These are phyloP conservation scores for Zea mays DNA, from an alignment of 176 grass and related monocot genomes.

Conservation along the genomic window Zm-B73-REFERENCE-NAM-5.0 NC_050104.1:106788001-106788500, in stretches of 20 bases:
- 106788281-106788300: slow-evolving; percentile 80
- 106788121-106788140: slow-evolving; percentile 87
- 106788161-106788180: slow-evolving; percentile 84
- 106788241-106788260: slow-evolving; percentile 85
- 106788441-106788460: slow-evolving; percentile 93
- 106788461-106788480: slow-evolving; percentile 71
- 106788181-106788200: slow-evolving; percentile 82
- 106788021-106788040: slow-evolving; percentile 60
- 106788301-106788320: slow-evolving; percentile 88
- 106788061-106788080: neutral
- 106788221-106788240: slow-evolving; percentile 97
- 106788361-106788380: too few relatives aligned
- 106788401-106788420: neutral
- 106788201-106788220: slow-evolving; percentile 93
- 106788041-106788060: neutral
- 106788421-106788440: slow-evolving; percentile 92
- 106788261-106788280: slow-evolving; percentile 75
- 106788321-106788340: slow-evolving; percentile 82
- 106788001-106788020: slow-evolving; percentile 96
- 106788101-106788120: slow-evolving; percentile 41
- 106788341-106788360: neutral
- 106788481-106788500: slow-evolving; percentile 59
- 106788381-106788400: neutral
- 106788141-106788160: slow-evolving; percentile 86
- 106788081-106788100: neutral